Conservation (phyloP, 805 yeast genomes). For the Candida bentonensis region DNA sequence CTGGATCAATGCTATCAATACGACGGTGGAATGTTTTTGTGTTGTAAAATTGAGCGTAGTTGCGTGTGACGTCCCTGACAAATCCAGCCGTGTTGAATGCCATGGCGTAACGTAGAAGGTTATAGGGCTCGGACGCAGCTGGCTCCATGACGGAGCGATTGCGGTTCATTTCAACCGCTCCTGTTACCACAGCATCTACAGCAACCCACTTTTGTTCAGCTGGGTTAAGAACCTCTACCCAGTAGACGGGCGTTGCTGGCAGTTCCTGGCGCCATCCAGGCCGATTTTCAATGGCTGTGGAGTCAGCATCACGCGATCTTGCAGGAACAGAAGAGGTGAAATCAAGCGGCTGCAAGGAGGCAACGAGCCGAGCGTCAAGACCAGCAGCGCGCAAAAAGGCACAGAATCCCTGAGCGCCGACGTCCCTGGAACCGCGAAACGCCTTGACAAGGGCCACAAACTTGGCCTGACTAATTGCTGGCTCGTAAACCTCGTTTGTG, state of each 20-base stretch:
- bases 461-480: conserved; percentile 22
- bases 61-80: conserved; percentile 69
- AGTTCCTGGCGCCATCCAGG: conserved; percentile 4
- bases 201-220: conserved; percentile 65
- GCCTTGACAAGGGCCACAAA: conserved; percentile 31
- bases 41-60: conserved; percentile 60
- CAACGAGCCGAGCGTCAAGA: conserved; percentile 58
- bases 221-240: conserved; percentile 92
- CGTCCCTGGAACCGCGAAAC: conserved; percentile 58
- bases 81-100: conserved; percentile 58
- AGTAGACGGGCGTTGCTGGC: conserved; percentile 53
- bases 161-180: conserved; percentile 48
- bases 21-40: conserved; percentile 36
- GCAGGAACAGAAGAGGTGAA: conserved; percentile 30
- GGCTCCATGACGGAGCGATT: conserved; percentile 58
- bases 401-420: conserved; percentile 81
- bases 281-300: conserved; percentile 8
- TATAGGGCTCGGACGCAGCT: conserved; percentile 40
- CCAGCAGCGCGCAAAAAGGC: conserved; percentile 58
- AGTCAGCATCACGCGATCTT: conserved; percentile 8
- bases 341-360: conserved; percentile 86
- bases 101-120: conserved; percentile 56
- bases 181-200: conserved; percentile 62
- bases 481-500: conserved; percentile 10
- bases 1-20: conserved; percentile 22